Evolutionary conservation across 192 early-diverging fungal genomes (phyloP).

Genomic region (Umbelopsis sp.): DNA sequence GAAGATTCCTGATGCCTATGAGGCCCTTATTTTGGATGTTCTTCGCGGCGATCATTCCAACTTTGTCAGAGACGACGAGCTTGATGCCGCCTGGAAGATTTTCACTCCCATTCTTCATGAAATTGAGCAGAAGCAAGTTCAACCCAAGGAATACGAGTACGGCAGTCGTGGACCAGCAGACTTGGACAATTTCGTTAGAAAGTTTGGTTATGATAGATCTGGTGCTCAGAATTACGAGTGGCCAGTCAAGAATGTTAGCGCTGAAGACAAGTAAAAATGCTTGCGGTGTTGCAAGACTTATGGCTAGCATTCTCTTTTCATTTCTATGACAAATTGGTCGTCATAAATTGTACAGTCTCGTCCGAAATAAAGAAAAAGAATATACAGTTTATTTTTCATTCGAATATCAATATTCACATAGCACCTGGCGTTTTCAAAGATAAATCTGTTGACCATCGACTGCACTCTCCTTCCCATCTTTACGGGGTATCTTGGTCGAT

Average conservation of each 20-base stretch:
- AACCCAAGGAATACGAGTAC: constrained; percentile 74
- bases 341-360: constrained; percentile 22
- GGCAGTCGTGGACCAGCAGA: constrained; percentile 84
- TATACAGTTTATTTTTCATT: neutral
- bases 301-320: neutral
- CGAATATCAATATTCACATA: neutral
- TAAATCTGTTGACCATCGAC: no score
- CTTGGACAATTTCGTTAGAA: constrained; percentile 74
- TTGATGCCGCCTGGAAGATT: constrained; percentile 97
- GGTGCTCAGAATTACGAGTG: constrained; percentile 48
- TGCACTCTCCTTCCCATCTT: neutral
- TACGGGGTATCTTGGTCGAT: neutral
- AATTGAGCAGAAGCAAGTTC: constrained; percentile 64
- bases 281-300: neutral
- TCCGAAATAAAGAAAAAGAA: neutral
- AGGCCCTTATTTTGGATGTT: constrained; percentile 91
- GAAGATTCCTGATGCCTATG: constrained; percentile 97
- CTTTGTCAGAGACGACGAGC: constrained; percentile 92
- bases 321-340: constrained; percentile 9
- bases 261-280: neutral
- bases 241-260: constrained; percentile 36
- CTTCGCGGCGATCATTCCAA: constrained; percentile 93
- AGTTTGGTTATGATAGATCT: constrained; percentile 47
- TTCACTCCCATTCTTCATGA: constrained; percentile 95
- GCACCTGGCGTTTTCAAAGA: no score